Percentiles rank a stretch among this genome's conserved stretches.
These are phyloP conservation scores for Glomus cerebriforme DNA, from an alignment of 192 early-diverging fungal species.

Conservation along the genomic window DNA sequence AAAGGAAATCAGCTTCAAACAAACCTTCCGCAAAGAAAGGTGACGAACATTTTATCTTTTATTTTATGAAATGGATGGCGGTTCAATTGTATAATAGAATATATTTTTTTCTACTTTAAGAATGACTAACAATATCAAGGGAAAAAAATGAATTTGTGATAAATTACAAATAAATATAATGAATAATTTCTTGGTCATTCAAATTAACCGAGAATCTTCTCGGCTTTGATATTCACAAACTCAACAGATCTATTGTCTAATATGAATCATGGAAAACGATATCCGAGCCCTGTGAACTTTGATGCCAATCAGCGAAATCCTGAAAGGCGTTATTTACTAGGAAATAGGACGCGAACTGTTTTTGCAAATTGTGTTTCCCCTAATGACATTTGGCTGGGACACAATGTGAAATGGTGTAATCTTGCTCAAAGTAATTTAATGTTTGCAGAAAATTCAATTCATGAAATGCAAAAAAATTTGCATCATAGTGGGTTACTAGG, in stretches of 20 bases:
- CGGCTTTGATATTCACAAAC: constrained; percentile 7
- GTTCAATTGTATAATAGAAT: neutral
- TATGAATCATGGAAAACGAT: neutral
- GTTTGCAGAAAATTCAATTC: neutral
- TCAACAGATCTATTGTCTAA: constrained; percentile 4
- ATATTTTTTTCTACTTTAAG: neutral
- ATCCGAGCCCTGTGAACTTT: neutral
- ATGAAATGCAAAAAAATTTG: neutral
- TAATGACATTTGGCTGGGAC: constrained; percentile 12
- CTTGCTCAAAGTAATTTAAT: neutral
- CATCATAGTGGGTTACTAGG: constrained; percentile 22
- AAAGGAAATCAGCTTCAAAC: neutral
- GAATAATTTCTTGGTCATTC: neutral
- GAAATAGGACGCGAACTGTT: neutral
- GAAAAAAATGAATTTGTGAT: neutral
- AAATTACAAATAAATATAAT: neutral
- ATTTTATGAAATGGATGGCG: neutral
- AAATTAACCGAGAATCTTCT: constrained; percentile 19
- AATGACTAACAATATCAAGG: neutral
- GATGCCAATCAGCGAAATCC: neutral
- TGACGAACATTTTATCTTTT: neutral
- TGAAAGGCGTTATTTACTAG: neutral
- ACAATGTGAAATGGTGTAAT: constrained; percentile 23
- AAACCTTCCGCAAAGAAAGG: constrained; percentile 2
- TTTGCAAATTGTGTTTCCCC: neutral